Evolutionary conservation across 805 yeast species (phyloP), one percentile per base, ranked within the genome.

Genomic region (Teunomyces gatunensis): DNA sequence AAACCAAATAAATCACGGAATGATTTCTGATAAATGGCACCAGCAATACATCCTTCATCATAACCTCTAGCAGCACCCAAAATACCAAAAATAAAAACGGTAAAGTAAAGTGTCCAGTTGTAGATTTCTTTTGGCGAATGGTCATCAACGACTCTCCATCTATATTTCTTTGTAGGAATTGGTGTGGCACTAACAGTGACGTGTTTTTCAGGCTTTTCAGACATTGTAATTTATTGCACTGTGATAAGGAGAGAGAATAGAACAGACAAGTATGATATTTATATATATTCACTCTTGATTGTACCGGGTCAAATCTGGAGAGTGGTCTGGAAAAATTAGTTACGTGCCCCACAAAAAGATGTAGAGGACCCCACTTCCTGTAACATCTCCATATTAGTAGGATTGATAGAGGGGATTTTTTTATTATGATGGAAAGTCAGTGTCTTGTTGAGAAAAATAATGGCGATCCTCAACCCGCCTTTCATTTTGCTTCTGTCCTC

Each of bases 31-130:
- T 75, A 67, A 17, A 75, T 63, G 5, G 73, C 62, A 10, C 80
- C 81, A 6, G 80, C 63, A 29, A 75, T 68, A 50, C 63, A 63
- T 29, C 85, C 85, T 58, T 81, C 85, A 58, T 81, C 85, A 40
- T 68, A 73, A 11, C 85, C 85, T 60, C 85, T 63, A 4, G 81
- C 80, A 29, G 77, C 68, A 5, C 85, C 85, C 39, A 79, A 59
- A 13, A 80, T 58, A 41, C 85, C 85, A 61, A 80, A 81, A 2
- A 77, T 68, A 27, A 74, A 61, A 11, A 78, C 74, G 0, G 79
- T 67, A 39, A 71, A 52, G 59, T 64, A 78, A 33, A 80, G 67
- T 6, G 73, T 69, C 56, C 64, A 52, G 64, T 80, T 79, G 53
- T 69, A 79, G 25, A 77, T 72, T 50, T 78, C 78, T 35, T 60